Percentiles rank a stretch among this genome's conserved stretches.
These are phyloP conservation scores for Aspergillus nidulans DNA, from an alignment of 495 filamentous ascomycete species.

Conservation along the genomic window DNA sequence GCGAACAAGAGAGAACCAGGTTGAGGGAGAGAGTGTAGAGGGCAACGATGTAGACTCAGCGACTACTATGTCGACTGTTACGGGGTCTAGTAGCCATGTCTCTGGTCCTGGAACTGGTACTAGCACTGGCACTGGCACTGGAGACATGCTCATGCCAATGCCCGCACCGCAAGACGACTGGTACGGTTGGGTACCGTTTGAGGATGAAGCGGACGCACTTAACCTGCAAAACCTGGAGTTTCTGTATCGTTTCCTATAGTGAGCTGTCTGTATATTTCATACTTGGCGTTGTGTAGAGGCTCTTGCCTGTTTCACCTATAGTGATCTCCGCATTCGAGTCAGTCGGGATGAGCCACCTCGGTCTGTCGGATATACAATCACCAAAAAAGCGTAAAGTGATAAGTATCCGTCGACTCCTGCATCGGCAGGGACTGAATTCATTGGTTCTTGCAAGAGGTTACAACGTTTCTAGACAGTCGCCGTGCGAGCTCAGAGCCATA, in stretches of 20 bases:
- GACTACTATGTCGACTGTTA: too few relatives aligned
- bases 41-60: too few relatives aligned
- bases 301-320: neutral
- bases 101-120: neutral
- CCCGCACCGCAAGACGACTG: constrained; percentile 20
- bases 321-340: too few relatives aligned
- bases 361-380: neutral
- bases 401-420: too few relatives aligned
- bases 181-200: constrained; percentile 35
- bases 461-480: too few relatives aligned
- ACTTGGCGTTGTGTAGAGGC: too few relatives aligned
- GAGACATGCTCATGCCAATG: neutral
- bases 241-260: constrained; percentile 35
- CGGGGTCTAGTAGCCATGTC: too few relatives aligned
- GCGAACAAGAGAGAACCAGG: neutral
- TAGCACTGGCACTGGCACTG: neutral
- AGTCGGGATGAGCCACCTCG: neutral
- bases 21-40: constrained; percentile 4
- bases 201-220: constrained; percentile 34
- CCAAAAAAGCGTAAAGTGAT: neutral
- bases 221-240: constrained; percentile 39
- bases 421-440: too few relatives aligned
- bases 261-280: too few relatives aligned
- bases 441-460: too few relatives aligned
- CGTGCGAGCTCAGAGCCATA: too few relatives aligned